Conservation (phyloP, 768 basidiomycete genomes). For the Vararia minispora region DNA sequence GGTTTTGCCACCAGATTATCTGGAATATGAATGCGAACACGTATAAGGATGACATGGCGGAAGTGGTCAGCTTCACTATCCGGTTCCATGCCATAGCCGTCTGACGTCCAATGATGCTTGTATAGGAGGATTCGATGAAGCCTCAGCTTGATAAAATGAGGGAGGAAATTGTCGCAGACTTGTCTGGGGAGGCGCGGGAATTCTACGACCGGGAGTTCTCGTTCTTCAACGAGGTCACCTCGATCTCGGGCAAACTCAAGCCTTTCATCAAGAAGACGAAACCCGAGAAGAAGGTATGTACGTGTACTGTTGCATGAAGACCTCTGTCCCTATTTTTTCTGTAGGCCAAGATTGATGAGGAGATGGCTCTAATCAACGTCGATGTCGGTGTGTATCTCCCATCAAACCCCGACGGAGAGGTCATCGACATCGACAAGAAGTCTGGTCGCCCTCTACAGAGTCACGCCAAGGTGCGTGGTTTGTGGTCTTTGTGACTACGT, state of each 20-base stretch:
- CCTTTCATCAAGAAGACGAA: conserved; percentile 93
- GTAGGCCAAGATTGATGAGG: conserved; percentile 97
- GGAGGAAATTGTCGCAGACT: conserved; percentile 61
- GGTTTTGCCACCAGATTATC: conserved; percentile 98
- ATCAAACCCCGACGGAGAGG: conserved; percentile 92
- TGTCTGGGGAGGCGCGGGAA: conserved; percentile 78
- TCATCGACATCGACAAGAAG: conserved; percentile 95
- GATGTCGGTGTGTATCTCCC: conserved; percentile 96
- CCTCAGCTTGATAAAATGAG: conserved; percentile 87
- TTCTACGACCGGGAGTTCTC: conserved; percentile 94
- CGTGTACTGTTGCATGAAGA: neutral
- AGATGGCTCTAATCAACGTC: conserved; percentile 92
- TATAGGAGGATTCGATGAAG: conserved; percentile 90
- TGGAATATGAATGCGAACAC: conserved; percentile 99
- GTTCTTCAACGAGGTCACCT: conserved; percentile 95
- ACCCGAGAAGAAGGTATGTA: conserved; percentile 83
- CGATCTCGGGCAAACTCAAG: conserved; percentile 95
- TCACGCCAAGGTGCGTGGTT: conserved; percentile 74
- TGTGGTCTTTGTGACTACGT: neutral
- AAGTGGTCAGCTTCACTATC: conserved; percentile 41
- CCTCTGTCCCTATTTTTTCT: conserved; percentile 7
- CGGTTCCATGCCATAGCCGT: neutral
- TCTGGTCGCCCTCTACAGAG: conserved; percentile 94
- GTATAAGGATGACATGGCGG: conserved; percentile 82
- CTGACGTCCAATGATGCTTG: conserved; percentile 2